Conservation (phyloP, 352 stramenopile species). For the Phytophthora idaei region DNA sequence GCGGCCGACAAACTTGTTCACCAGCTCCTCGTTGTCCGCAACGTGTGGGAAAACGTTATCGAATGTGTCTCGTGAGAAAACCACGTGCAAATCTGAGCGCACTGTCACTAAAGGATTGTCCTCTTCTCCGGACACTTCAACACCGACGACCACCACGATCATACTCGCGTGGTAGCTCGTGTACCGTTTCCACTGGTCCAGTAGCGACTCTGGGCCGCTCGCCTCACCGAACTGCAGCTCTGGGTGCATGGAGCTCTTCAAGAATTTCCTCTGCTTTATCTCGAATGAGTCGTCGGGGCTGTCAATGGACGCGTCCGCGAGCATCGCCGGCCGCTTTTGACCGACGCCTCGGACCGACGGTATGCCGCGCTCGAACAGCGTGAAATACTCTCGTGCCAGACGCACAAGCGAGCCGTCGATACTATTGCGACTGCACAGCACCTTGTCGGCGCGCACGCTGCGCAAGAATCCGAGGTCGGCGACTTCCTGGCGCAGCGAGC, state of each 20-base stretch:
- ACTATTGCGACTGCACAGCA: constrained; percentile 40
- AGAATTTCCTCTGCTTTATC: constrained; percentile 38
- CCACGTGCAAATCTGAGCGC: constrained; percentile 48
- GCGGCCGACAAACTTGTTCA: constrained; percentile 47
- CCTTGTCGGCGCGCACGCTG: constrained; percentile 45
- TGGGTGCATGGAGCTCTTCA: constrained; percentile 45
- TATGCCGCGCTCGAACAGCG: constrained; percentile 54
- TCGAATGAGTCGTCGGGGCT: constrained; percentile 15
- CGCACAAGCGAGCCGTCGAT: constrained; percentile 49
- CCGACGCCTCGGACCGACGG: constrained; percentile 23
- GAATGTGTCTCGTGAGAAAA: constrained; percentile 59
- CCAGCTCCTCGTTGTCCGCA: constrained; percentile 47
- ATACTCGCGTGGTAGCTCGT: constrained; percentile 44
- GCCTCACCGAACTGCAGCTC: constrained; percentile 39
- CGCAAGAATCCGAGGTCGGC: constrained; percentile 50
- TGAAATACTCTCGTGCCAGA: constrained; percentile 52
- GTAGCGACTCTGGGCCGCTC: constrained; percentile 30
- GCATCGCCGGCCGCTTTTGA: constrained; percentile 40
- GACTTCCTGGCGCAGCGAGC: constrained; percentile 50
- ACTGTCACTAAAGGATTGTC: constrained; percentile 56
- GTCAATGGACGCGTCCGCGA: constrained; percentile 11
- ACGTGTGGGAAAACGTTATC: constrained; percentile 66
- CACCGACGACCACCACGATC: constrained; percentile 35
- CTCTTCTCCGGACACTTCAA: constrained; percentile 48
- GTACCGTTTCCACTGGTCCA: constrained; percentile 57